phyloP scores from a whole-genome alignment of 768 basidiomycete genomes.

The Kwoniella dendrophila region DNA sequence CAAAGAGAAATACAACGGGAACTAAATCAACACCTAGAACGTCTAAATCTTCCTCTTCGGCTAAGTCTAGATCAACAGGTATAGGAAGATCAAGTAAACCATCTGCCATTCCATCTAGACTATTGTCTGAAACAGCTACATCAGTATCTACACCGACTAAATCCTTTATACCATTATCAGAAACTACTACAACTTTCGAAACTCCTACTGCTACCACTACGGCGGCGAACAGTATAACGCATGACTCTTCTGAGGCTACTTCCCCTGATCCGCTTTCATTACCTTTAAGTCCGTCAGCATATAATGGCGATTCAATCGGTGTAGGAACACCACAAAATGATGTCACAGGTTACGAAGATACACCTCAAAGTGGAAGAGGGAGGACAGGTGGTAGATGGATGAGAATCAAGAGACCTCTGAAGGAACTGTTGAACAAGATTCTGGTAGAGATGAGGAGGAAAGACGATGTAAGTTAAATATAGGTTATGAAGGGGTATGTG shows the following conservation, averaged over 20 bases:
- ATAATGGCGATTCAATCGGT: background rate
- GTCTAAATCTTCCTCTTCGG: conserved; percentile 10
- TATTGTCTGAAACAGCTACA: conserved; percentile 25
- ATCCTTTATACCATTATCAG: conserved; percentile 10
- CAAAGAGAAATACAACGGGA: background rate
- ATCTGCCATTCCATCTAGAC: conserved; percentile 32
- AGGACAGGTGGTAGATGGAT: conserved; percentile 62
- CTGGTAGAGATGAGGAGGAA: conserved; percentile 47
- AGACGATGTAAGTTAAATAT: conserved; percentile 45
- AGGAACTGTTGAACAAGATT: conserved; percentile 46
- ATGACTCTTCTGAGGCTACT: conserved; percentile 6
- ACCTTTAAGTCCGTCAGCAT: conserved; percentile 19
- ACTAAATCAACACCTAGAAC: conserved; percentile 13
- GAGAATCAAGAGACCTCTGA: conserved; percentile 45
- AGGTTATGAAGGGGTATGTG: no score
- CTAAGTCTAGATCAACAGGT: conserved; percentile 6
- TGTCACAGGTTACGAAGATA: conserved; percentile 2
- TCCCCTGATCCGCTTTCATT: conserved; percentile 23
- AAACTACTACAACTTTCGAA: conserved; percentile 13
- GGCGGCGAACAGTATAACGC: background rate
- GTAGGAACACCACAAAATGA: conserved; percentile 12
- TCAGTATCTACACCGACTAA: conserved; percentile 22
- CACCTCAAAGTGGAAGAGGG: conserved; percentile 22
- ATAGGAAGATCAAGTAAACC: conserved; percentile 4
- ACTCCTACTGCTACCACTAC: background rate